A percentile compares a stretch with the other conserved stretches of the same genome.
phyloP scores from a whole-genome alignment of 1,284 basidiomycete species.

The Ganoderma sp. region DNA sequence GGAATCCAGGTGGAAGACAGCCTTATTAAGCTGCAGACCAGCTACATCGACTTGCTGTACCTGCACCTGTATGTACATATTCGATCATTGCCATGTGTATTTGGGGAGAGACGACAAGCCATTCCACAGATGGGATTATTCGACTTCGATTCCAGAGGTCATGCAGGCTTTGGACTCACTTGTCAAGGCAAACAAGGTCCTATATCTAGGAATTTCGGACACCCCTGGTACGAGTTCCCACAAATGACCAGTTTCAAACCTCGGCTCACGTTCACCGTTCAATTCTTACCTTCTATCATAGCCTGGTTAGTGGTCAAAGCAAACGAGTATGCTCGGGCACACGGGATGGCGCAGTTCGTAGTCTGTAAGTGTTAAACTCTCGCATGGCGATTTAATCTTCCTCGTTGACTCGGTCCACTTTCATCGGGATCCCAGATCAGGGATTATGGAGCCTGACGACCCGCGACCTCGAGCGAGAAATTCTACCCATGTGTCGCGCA shows the following conservation, averaged over 20 bases:
- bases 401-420: too few relatives aligned
- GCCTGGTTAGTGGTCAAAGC: conserved; percentile 60
- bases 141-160: conserved; percentile 59
- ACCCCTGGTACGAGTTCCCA: conserved; percentile 41
- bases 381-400: not conserved
- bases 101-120: conserved; percentile 32
- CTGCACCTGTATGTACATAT: conserved; percentile 34
- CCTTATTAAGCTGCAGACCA: conserved; percentile 62
- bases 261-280: not conserved
- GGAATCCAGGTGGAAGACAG: conserved; percentile 44
- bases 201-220: conserved; percentile 49
- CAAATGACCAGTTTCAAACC: not conserved
- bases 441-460: conserved; percentile 54
- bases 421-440: conserved; percentile 46
- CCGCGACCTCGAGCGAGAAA: conserved; percentile 30
- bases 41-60: conserved; percentile 56
- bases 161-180: conserved; percentile 51
- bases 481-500: conserved; percentile 28
- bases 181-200: conserved; percentile 45
- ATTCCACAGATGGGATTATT: conserved; percentile 53
- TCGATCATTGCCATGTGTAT: not conserved
- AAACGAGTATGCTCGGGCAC: conserved; percentile 56
- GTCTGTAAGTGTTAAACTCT: conserved; percentile 39
- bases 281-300: conserved; percentile 1
- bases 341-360: conserved; percentile 55